A percentile compares a stretch with the other conserved stretches of the same genome.
These are phyloP conservation scores for Penicillium salamii DNA, from an alignment of 495 filamentous ascomycete species.

Conservation along the genomic window DNA sequence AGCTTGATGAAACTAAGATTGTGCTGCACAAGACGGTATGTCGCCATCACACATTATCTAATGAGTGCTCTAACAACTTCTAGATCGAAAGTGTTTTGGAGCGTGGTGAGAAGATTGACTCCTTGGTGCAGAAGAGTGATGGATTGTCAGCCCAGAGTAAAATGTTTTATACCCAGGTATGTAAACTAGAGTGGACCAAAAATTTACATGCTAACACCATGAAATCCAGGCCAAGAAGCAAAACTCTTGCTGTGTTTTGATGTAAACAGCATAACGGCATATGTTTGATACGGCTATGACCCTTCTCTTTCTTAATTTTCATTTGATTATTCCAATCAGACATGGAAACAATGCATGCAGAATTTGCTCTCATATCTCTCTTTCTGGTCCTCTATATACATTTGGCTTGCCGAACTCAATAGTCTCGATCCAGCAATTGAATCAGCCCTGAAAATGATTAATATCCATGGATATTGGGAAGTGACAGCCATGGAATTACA, in stretches of 20 bases:
- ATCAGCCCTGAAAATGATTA: too few relatives aligned
- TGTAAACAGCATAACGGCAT: slow-evolving; percentile 43
- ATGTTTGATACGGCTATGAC: neutral
- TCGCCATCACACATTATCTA: neutral
- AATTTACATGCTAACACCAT: neutral
- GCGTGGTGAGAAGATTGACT: slow-evolving; percentile 84
- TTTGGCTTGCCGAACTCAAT: slow-evolving; percentile 1
- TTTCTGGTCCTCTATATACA: slow-evolving; percentile 18
- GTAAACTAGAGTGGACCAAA: neutral
- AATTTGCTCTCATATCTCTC: slow-evolving; percentile 34
- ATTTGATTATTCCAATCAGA: slow-evolving; percentile 15
- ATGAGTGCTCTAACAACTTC: neutral
- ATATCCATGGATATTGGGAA: too few relatives aligned
- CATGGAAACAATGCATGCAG: slow-evolving; percentile 6
- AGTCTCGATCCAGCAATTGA: too few relatives aligned
- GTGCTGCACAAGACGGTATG: slow-evolving; percentile 84
- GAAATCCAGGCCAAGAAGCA: slow-evolving; percentile 81
- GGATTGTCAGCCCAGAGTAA: slow-evolving; percentile 85
- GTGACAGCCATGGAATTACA: too few relatives aligned
- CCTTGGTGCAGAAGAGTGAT: slow-evolving; percentile 83
- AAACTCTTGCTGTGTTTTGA: slow-evolving; percentile 87
- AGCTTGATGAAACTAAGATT: slow-evolving; percentile 98
- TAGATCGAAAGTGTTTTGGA: slow-evolving; percentile 80
- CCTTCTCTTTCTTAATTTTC: slow-evolving; percentile 2
- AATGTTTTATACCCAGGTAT: slow-evolving; percentile 87